Conservation (phyloP, 192 early-diverging fungal genomes). For the Backusella mclennaniae region DNA sequence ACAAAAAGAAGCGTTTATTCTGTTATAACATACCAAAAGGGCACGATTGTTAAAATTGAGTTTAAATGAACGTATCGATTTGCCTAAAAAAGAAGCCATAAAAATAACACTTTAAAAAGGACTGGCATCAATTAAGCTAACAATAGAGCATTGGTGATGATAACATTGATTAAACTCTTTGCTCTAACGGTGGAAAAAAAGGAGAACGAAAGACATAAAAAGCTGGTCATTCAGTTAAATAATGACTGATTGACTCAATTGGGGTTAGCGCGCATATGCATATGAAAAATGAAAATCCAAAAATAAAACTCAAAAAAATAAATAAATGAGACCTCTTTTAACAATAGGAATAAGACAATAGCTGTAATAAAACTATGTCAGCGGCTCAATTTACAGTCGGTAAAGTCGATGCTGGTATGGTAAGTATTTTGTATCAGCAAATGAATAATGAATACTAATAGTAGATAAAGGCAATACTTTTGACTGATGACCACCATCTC, state of each 20-base stretch:
- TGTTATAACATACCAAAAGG: neutral
- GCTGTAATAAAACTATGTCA: slow-evolving; percentile 19
- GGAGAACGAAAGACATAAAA: neutral
- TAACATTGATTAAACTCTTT: neutral
- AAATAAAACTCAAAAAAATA: neutral
- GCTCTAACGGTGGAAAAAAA: neutral
- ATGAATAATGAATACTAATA: neutral
- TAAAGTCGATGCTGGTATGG: slow-evolving; percentile 93
- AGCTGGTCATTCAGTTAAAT: neutral
- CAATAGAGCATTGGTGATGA: neutral
- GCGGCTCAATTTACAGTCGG: slow-evolving; percentile 84
- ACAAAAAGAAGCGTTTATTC: neutral
- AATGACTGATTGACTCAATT: neutral
- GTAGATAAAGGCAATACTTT: slow-evolving; percentile 65
- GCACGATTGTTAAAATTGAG: neutral
- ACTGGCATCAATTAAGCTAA: neutral
- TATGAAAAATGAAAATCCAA: neutral
- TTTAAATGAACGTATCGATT: neutral
- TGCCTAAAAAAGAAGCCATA: neutral
- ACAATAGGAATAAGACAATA: no score
- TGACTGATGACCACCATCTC: slow-evolving; percentile 97
- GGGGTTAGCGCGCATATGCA: neutral
- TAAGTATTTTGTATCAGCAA: slow-evolving; percentile 19
- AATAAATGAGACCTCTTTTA: no score
- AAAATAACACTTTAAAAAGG: neutral